phyloP scores from a whole-genome alignment of 805 yeast species.

The Candida berthetii region DNA sequence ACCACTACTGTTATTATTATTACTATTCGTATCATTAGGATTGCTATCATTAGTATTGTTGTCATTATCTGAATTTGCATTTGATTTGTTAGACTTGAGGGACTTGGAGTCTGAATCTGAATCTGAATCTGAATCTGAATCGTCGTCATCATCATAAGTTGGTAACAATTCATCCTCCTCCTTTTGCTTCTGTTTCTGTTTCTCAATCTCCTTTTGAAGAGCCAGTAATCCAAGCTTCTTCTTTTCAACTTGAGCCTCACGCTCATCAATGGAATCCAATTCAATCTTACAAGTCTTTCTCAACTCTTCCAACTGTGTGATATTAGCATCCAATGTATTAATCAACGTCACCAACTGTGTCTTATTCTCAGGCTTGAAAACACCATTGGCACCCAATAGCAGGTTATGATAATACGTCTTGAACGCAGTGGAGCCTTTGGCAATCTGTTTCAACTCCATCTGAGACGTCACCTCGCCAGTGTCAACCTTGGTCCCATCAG shows the following conservation, averaged over 20 bases:
- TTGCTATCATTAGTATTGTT: slow-evolving; percentile 6
- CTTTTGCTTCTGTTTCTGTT: slow-evolving; percentile 2
- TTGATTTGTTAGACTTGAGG: too few relatives aligned
- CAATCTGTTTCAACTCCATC: not conserved
- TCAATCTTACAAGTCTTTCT: slow-evolving; percentile 8
- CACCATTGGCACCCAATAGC: slow-evolving; percentile 11
- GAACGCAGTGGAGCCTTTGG: slow-evolving; percentile 8
- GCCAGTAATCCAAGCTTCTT: slow-evolving; percentile 9
- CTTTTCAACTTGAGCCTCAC: slow-evolving; percentile 6
- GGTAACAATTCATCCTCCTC: slow-evolving; percentile 15
- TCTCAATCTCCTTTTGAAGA: slow-evolving; percentile 10
- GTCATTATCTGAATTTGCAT: slow-evolving; percentile 4
- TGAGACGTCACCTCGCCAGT: not conserved
- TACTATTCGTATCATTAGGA: slow-evolving; percentile 1
- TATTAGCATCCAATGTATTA: slow-evolving; percentile 7
- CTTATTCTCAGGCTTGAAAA: slow-evolving; percentile 6
- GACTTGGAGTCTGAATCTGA: slow-evolving; percentile 8
- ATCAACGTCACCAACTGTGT: slow-evolving; percentile 4
- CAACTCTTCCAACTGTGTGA: slow-evolving; percentile 12
- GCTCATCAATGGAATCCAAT: slow-evolving; percentile 4
- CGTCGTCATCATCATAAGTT: slow-evolving; percentile 6
- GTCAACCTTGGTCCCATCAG: not conserved
- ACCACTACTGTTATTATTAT: not conserved
- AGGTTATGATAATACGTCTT: slow-evolving; percentile 15
- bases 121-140: not conserved